Conservation (phyloP, 352 stramenopile genomes). For the Globisporangium paddicum region DNA sequence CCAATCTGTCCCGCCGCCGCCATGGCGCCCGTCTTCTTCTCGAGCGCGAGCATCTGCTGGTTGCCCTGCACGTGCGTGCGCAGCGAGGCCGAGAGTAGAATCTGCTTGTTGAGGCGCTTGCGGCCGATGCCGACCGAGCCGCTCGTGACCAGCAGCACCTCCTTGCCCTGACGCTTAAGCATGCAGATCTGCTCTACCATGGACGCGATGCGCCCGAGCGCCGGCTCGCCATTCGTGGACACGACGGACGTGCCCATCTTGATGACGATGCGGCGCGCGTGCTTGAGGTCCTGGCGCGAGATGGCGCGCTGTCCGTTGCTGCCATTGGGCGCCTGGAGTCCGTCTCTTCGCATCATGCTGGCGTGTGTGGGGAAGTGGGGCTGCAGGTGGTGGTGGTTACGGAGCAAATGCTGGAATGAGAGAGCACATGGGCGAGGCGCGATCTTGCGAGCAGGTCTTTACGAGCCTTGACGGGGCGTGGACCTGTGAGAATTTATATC, state of each 20-base stretch:
- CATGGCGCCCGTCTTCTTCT: constrained; percentile 86
- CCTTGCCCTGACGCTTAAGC: constrained; percentile 89
- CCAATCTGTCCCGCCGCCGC: constrained; percentile 95
- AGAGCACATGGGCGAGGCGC: not conserved
- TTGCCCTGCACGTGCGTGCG: constrained; percentile 85
- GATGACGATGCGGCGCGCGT: constrained; percentile 89
- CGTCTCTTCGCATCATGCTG: constrained; percentile 47
- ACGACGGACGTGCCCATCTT: constrained; percentile 96
- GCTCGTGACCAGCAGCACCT: constrained; percentile 86
- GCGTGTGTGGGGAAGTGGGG: not conserved
- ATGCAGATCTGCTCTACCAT: constrained; percentile 94
- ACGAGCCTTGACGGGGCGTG: not conserved
- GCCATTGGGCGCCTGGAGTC: constrained; percentile 44
- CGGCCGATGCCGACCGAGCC: constrained; percentile 93
- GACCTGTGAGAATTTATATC: not conserved
- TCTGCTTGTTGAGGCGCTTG: constrained; percentile 92
- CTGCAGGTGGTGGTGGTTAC: not conserved
- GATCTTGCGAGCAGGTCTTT: constrained; percentile 3
- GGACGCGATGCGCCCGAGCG: constrained; percentile 85
- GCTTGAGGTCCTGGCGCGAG: constrained; percentile 64
- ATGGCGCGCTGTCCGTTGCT: constrained; percentile 55
- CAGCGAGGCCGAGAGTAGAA: constrained; percentile 82
- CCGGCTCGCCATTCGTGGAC: constrained; percentile 90
- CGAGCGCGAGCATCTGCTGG: constrained; percentile 87
- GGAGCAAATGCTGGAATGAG: not conserved